These are phyloP conservation scores for Grosmannia huntii DNA, from an alignment of 2,329 filamentous ascomycete genomes.

Conservation along the genomic window DNA sequence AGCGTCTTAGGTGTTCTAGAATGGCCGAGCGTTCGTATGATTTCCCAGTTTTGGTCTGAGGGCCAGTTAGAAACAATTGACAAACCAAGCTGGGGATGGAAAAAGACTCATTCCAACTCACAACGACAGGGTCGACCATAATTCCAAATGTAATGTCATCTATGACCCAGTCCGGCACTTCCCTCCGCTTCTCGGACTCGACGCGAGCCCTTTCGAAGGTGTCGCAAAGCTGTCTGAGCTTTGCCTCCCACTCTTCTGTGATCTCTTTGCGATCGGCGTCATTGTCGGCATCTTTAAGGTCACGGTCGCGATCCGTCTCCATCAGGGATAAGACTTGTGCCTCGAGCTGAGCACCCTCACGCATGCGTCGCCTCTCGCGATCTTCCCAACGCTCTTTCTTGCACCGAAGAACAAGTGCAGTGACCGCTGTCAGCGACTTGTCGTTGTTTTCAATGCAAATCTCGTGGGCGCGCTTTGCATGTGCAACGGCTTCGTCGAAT, in stretches of 20 bases:
- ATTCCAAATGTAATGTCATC: conserved; percentile 65
- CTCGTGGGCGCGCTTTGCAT: conserved; percentile 60
- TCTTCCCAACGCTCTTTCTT: conserved; percentile 82
- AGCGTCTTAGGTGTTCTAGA: conserved; percentile 69
- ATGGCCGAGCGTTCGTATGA: conserved; percentile 83
- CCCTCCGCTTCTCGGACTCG: conserved; percentile 32
- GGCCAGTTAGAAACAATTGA: neutral
- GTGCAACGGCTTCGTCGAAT: conserved; percentile 58
- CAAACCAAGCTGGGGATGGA: neutral
- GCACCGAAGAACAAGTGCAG: conserved; percentile 59
- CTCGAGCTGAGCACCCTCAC: conserved; percentile 46
- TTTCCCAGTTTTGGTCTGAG: conserved; percentile 66
- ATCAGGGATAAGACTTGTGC: conserved; percentile 43
- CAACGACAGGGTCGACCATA: conserved; percentile 57
- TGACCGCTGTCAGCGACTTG: conserved; percentile 58
- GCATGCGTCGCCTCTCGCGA: conserved; percentile 47
- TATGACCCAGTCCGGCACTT: conserved; percentile 63
- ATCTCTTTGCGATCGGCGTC: conserved; percentile 32
- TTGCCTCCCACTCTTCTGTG: conserved; percentile 31
- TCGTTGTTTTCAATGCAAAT: conserved; percentile 49
- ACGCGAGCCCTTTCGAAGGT: conserved; percentile 40
- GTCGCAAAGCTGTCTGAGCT: conserved; percentile 28
- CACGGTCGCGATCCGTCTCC: conserved; percentile 30
- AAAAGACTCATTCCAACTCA: conserved; percentile 18
- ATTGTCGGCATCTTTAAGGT: conserved; percentile 22